Evolutionary conservation across 345 rosid species (phyloP).

Genomic region (Murraya koenigii): DNA sequence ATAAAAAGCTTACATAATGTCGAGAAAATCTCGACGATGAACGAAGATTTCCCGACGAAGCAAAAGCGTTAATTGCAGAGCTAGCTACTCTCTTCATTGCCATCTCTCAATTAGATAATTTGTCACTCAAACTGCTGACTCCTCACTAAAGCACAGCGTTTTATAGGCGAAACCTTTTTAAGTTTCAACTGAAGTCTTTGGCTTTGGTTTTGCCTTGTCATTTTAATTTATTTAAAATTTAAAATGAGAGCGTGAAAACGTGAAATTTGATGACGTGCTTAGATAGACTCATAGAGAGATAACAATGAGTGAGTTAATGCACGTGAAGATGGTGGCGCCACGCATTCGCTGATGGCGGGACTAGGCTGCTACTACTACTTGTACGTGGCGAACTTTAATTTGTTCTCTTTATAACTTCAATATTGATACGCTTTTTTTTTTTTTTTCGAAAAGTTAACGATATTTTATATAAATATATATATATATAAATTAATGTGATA

Average conservation of each 20-base stretch:
- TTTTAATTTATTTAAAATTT: no score
- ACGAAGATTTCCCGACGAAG: conserved; percentile 23
- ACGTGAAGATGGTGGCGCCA: background rate
- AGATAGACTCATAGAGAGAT: no score
- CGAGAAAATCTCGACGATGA: conserved; percentile 39
- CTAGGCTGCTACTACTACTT: background rate
- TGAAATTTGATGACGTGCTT: no score
- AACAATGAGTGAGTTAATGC: background rate
- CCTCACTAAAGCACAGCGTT: background rate
- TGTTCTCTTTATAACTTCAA: background rate
- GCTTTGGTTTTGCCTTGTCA: no score
- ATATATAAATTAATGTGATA: no score
- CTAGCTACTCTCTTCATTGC: conserved; percentile 56
- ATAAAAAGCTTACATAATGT: conserved; percentile 51
- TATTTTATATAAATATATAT: no score
- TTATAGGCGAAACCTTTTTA: background rate
- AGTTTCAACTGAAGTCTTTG: no score
- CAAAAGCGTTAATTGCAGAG: conserved; percentile 49
- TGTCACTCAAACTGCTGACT: background rate
- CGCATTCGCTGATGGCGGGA: background rate
- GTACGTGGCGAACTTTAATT: conserved; percentile 1
- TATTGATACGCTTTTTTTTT: no score
- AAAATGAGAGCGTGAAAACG: no score
- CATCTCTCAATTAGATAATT: conserved; percentile 22
- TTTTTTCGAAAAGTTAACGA: no score